phyloP scores from a whole-genome alignment of 2,329 filamentous ascomycete genomes.

The Colletotrichum theobromicola region DNA sequence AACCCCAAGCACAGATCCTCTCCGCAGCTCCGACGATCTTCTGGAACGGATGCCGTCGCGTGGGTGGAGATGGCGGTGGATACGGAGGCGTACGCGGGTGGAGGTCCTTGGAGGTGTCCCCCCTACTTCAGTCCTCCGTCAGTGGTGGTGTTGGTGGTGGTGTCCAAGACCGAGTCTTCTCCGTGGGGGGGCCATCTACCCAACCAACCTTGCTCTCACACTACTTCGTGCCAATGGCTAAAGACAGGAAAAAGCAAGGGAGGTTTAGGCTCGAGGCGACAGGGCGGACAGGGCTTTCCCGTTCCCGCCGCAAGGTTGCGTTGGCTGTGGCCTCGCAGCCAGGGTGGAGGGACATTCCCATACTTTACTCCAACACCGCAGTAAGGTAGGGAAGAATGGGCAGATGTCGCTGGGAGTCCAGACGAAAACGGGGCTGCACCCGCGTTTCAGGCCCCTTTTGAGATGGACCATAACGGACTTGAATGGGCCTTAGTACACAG shows the following conservation, averaged over 20 bases:
- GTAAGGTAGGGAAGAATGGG: neutral
- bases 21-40: constrained; percentile 4
- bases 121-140: no score
- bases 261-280: neutral
- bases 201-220: neutral
- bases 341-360: neutral
- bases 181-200: neutral
- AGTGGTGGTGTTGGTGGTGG: neutral
- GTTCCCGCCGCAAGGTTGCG: neutral
- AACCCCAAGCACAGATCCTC: neutral
- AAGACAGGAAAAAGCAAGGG: neutral
- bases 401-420: constrained; percentile 11
- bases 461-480: neutral
- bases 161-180: neutral
- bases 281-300: neutral
- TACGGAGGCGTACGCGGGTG: neutral
- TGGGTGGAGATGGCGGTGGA: neutral
- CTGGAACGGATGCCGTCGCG: neutral
- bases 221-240: neutral
- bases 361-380: no score
- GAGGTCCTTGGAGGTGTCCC: neutral
- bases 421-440: constrained; percentile 15
- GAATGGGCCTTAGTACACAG: neutral
- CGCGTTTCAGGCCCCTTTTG: constrained; percentile 12
- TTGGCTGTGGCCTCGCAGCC: neutral